Percentiles rank a stretch among this genome's conserved stretches.
phyloP scores from a whole-genome alignment of 2,329 filamentous ascomycete species.

The Ophiostoma ips region DNA sequence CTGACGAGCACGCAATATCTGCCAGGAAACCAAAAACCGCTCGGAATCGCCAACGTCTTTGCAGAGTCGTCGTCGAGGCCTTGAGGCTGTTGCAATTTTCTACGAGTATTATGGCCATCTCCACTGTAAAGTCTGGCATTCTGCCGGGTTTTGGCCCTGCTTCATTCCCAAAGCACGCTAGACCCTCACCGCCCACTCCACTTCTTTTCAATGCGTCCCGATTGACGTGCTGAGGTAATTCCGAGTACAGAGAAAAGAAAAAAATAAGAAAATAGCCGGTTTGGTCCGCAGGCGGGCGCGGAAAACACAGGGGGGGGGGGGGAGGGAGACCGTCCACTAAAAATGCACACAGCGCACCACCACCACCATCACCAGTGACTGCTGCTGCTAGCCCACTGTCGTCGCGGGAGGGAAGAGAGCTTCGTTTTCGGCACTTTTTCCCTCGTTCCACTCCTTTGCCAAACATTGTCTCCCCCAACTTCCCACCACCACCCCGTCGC shows the following conservation, averaged over 20 bases:
- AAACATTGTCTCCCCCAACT: background rate
- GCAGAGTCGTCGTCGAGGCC: no score
- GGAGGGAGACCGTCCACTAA: no score
- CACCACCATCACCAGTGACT: no score
- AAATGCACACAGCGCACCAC: no score
- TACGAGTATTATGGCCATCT: no score
- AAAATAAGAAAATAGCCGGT: slow-evolving; percentile 6
- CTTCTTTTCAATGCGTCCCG: background rate
- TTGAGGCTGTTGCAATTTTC: background rate
- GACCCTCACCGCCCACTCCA: slow-evolving; percentile 3
- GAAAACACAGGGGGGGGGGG: no score
- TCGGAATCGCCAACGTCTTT: no score
- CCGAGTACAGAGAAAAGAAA: background rate
- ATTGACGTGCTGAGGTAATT: background rate
- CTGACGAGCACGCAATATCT: no score
- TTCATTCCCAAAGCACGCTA: background rate
- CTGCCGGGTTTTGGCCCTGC: slow-evolving; percentile 11
- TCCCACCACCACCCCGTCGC: background rate
- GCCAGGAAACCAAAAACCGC: no score
- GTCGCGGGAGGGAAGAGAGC: no score
- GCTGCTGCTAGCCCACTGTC: no score
- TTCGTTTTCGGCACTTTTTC: no score
- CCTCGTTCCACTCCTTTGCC: background rate
- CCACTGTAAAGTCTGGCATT: slow-evolving; percentile 6
- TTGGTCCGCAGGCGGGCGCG: slow-evolving; percentile 9